phyloP scores from a whole-genome alignment of 495 filamentous ascomycete species.

The Annulohypoxylon nitens region DNA sequence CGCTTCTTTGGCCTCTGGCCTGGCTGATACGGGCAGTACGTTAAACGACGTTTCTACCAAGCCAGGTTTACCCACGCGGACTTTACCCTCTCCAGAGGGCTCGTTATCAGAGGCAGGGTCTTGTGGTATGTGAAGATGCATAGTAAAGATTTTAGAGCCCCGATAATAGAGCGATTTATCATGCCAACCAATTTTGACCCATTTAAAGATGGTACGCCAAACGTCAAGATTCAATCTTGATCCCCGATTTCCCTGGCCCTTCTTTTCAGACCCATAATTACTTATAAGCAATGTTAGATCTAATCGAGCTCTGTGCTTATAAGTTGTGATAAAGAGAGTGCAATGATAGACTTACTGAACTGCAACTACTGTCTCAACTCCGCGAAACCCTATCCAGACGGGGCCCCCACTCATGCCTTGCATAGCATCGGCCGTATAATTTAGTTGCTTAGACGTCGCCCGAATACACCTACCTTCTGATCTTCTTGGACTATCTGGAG shows the following conservation, averaged over 20 bases:
- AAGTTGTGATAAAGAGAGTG: background rate
- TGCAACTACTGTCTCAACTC: slow-evolving; percentile 38
- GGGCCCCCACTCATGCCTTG: slow-evolving; percentile 44
- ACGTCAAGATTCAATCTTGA: slow-evolving; percentile 24
- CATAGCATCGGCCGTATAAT: slow-evolving; percentile 32
- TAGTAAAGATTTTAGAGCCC: slow-evolving; percentile 15
- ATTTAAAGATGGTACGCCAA: slow-evolving; percentile 30
- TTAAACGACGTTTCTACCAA: slow-evolving; percentile 29
- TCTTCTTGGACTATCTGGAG: slow-evolving; percentile 1
- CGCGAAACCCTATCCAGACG: slow-evolving; percentile 42
- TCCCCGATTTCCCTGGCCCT: slow-evolving; percentile 24
- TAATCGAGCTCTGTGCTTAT: background rate
- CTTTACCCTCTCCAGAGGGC: slow-evolving; percentile 7
- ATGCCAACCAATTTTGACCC: slow-evolving; percentile 35
- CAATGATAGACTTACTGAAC: slow-evolving; percentile 33
- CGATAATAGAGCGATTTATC: slow-evolving; percentile 35
- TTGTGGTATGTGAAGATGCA: slow-evolving; percentile 30
- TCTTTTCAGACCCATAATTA: slow-evolving; percentile 29
- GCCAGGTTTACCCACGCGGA: slow-evolving; percentile 37
- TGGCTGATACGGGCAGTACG: slow-evolving; percentile 27
- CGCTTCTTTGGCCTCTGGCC: slow-evolving; percentile 3
- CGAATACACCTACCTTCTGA: slow-evolving; percentile 28
- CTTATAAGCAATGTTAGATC: slow-evolving; percentile 20
- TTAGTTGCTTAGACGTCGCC: background rate
- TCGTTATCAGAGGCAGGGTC: background rate